Evolutionary conservation across 1,284 basidiomycete species (phyloP).

Genomic region (Apiotrichum brassicae): DNA sequence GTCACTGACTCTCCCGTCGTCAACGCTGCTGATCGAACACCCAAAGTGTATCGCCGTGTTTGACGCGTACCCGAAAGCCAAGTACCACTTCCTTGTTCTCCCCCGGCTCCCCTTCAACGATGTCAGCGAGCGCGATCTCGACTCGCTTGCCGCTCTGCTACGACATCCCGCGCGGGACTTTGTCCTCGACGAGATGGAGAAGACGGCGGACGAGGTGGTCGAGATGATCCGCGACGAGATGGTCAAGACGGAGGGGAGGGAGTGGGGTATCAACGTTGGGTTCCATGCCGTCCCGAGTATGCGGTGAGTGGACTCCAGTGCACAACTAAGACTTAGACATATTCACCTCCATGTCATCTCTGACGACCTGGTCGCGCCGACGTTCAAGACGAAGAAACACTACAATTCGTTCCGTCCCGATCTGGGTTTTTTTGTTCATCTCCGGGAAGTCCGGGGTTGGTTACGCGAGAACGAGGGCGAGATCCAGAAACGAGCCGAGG

Average conservation of each 20-base stretch:
- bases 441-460: slow-evolving; percentile 69
- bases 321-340: slow-evolving; percentile 54
- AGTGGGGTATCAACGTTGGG: slow-evolving; percentile 72
- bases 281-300: slow-evolving; percentile 74
- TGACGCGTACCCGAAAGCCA: slow-evolving; percentile 77
- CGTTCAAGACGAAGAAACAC: slow-evolving; percentile 85
- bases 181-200: slow-evolving; percentile 56
- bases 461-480: slow-evolving; percentile 40
- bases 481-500: not conserved
- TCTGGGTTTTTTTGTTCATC: slow-evolving; percentile 75
- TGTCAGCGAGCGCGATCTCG: slow-evolving; percentile 47
- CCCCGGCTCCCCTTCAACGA: slow-evolving; percentile 53
- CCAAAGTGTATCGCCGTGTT: slow-evolving; percentile 64
- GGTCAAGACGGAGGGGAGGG: slow-evolving; percentile 65
- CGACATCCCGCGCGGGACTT: slow-evolving; percentile 47
- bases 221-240: slow-evolving; percentile 73
- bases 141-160: slow-evolving; percentile 59
- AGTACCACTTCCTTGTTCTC: slow-evolving; percentile 73
- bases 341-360: slow-evolving; percentile 84
- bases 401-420: slow-evolving; percentile 89
- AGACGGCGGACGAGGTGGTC: slow-evolving; percentile 55
- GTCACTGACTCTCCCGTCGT: slow-evolving; percentile 52
- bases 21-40: slow-evolving; percentile 59
- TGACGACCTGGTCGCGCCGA: slow-evolving; percentile 65
- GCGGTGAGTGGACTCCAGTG: slow-evolving; percentile 43